These are phyloP conservation scores for Anisodus tanguticus DNA, from an alignment of 257 asterid genomes.

Conservation along the genomic window DNA sequence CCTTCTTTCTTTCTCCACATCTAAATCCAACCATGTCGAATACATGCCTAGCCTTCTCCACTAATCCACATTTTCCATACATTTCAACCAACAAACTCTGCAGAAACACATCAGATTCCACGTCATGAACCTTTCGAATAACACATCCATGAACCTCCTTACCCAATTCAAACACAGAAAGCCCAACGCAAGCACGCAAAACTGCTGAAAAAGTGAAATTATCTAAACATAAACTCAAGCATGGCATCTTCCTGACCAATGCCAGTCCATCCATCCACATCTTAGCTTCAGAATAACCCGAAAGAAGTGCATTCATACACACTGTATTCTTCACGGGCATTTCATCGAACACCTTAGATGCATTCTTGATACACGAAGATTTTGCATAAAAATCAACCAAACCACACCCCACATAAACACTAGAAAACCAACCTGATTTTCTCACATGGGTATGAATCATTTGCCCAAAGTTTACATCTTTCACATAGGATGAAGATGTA, in stretches of 20 bases:
- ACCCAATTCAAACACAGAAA: slow-evolving; percentile 59
- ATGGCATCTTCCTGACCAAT: slow-evolving; percentile 53
- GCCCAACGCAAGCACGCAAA: slow-evolving; percentile 67
- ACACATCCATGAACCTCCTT: slow-evolving; percentile 66
- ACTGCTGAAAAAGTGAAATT: slow-evolving; percentile 66
- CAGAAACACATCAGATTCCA: slow-evolving; percentile 59
- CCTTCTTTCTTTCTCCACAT: slow-evolving; percentile 45
- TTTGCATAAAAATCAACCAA: slow-evolving; percentile 63
- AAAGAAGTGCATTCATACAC: slow-evolving; percentile 72
- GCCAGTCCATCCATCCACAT: slow-evolving; percentile 63
- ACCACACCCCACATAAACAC: slow-evolving; percentile 80
- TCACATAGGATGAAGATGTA: slow-evolving; percentile 50
- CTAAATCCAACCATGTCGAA: slow-evolving; percentile 58
- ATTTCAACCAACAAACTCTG: slow-evolving; percentile 81
- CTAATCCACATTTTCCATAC: slow-evolving; percentile 83
- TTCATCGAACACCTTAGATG: slow-evolving; percentile 77
- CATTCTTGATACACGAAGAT: slow-evolving; percentile 41
- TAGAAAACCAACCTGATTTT: slow-evolving; percentile 60
- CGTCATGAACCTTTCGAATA: slow-evolving; percentile 44
- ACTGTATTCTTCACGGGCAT: slow-evolving; percentile 70
- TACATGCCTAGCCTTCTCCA: slow-evolving; percentile 58
- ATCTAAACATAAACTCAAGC: slow-evolving; percentile 50
- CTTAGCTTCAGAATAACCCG: slow-evolving; percentile 73
- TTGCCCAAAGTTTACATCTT: slow-evolving; percentile 46
- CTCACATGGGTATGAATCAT: slow-evolving; percentile 54